Evolutionary conservation across 805 yeast genomes (phyloP).

Genomic region (Sugiyamaella boreocaroliniensis): DNA sequence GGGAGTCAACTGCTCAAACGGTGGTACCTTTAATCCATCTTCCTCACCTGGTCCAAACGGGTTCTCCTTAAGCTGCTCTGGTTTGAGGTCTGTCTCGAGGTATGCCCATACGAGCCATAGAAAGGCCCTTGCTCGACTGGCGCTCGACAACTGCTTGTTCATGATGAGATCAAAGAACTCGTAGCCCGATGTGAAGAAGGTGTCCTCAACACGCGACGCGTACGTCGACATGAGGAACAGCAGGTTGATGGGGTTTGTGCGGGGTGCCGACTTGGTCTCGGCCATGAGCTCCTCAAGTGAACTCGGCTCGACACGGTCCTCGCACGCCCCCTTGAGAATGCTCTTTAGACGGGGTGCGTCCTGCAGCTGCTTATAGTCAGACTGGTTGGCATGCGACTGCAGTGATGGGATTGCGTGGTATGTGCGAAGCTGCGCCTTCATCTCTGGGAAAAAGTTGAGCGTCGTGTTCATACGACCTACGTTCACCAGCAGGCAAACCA

Average conservation of each 20-base stretch:
- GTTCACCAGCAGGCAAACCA: conserved; percentile 81
- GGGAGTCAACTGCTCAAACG: conserved; percentile 25
- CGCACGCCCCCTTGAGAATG: conserved; percentile 81
- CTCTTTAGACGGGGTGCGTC: conserved; percentile 93
- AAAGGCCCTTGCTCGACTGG: conserved; percentile 62
- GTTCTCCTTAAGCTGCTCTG: conserved; percentile 44
- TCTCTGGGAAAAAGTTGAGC: conserved; percentile 84
- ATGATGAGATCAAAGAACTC: conserved; percentile 71
- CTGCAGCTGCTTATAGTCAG: conserved; percentile 71
- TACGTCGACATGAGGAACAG: conserved; percentile 67
- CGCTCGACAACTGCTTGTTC: conserved; percentile 52
- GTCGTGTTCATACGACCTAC: conserved; percentile 94
- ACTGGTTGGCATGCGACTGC: conserved; percentile 56
- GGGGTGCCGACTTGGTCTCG: conserved; percentile 29
- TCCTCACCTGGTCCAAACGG: conserved; percentile 46
- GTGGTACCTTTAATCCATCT: conserved; percentile 38
- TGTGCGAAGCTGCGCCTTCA: conserved; percentile 88
- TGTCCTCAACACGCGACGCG: conserved; percentile 45
- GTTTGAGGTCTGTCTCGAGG: conserved; percentile 61
- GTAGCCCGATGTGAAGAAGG: conserved; percentile 33
- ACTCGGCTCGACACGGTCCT: conserved; percentile 49
- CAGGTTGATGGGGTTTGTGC: conserved; percentile 66
- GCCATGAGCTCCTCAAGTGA: conserved; percentile 41
- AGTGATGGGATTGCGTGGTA: conserved; percentile 89
- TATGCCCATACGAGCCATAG: conserved; percentile 80